Percentiles rank a stretch among this genome's conserved stretches.
These are phyloP conservation scores for Chytridiales sp. DNA, from an alignment of 371 early-diverging fungal genomes.

Conservation along the genomic window DNA sequence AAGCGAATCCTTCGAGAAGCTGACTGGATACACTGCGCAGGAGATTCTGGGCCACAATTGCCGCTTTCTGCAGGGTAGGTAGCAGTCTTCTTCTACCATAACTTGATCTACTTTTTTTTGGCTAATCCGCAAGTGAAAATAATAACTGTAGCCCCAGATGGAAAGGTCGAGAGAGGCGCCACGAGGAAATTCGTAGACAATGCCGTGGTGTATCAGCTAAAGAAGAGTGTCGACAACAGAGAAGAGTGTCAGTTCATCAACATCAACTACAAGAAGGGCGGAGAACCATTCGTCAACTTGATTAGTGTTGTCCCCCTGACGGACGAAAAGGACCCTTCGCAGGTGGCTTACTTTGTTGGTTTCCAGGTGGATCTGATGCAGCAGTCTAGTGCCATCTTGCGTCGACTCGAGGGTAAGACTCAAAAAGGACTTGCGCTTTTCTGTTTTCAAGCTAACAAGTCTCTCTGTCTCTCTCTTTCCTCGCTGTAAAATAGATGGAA, in stretches of 20 bases:
- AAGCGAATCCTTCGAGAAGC: constrained; percentile 5
- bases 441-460: too few relatives aligned
- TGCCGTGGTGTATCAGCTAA: constrained; percentile 51
- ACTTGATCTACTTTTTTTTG: too few relatives aligned
- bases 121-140: too few relatives aligned
- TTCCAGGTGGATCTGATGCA: constrained; percentile 69
- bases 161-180: constrained; percentile 13
- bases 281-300: constrained; percentile 69
- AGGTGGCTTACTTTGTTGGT: constrained; percentile 63
- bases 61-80: constrained; percentile 64
- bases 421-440: too few relatives aligned
- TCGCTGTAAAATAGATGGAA: too few relatives aligned
- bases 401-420: too few relatives aligned
- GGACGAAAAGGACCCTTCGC: too few relatives aligned
- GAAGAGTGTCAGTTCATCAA: constrained; percentile 63
- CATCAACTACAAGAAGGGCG: constrained; percentile 58
- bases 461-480: too few relatives aligned
- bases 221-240: constrained; percentile 45
- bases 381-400: constrained; percentile 66
- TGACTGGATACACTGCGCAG: constrained; percentile 56
- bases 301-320: constrained; percentile 63
- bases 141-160: too few relatives aligned
- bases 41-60: constrained; percentile 66
- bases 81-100: too few relatives aligned
- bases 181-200: constrained; percentile 19